Percentiles rank a stretch among this genome's conserved stretches.
These are phyloP conservation scores for Leucosporidium yakuticum DNA, from an alignment of 768 basidiomycete species.

Conservation along the genomic window DNA sequence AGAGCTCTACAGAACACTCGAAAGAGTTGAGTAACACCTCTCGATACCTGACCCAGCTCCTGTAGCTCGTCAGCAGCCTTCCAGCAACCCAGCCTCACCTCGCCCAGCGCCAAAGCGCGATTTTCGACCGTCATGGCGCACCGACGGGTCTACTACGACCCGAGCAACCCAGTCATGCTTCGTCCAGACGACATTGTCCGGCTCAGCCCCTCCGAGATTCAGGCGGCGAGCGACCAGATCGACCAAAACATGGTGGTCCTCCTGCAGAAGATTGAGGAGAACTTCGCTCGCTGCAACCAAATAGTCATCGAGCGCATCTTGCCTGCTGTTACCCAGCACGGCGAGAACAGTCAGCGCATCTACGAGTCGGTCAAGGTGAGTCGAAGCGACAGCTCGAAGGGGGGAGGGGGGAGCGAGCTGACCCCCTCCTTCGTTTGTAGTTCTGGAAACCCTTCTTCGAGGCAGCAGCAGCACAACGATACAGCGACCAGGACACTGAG, in stretches of 20 bases:
- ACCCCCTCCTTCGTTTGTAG: constrained; percentile 45
- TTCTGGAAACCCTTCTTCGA: constrained; percentile 98
- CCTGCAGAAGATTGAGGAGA: constrained; percentile 89
- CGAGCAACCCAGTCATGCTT: constrained; percentile 25
- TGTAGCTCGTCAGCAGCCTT: too few species aligned
- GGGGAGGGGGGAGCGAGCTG: constrained; percentile 1
- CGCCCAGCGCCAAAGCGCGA: too few species aligned
- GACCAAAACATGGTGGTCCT: constrained; percentile 91
- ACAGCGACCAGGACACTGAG: constrained; percentile 47
- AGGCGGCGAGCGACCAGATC: constrained; percentile 67
- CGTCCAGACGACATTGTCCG: constrained; percentile 11
- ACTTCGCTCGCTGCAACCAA: constrained; percentile 84
- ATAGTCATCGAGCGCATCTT: constrained; percentile 70
- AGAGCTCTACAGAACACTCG: too few species aligned
- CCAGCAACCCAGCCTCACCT: too few species aligned
- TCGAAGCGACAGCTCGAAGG: constrained; percentile 15
- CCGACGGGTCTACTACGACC: constrained; percentile 25
- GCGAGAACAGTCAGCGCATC: constrained; percentile 77
- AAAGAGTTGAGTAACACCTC: too few species aligned
- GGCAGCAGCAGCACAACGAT: constrained; percentile 78
- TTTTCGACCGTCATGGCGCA: background rate
- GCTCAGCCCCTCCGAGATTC: constrained; percentile 21
- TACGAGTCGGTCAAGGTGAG: constrained; percentile 82
- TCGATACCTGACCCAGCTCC: too few species aligned
- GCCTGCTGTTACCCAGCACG: constrained; percentile 84